Evolutionary conservation across 805 yeast genomes (phyloP).

Genomic region (Lipomyces orientalis): DNA sequence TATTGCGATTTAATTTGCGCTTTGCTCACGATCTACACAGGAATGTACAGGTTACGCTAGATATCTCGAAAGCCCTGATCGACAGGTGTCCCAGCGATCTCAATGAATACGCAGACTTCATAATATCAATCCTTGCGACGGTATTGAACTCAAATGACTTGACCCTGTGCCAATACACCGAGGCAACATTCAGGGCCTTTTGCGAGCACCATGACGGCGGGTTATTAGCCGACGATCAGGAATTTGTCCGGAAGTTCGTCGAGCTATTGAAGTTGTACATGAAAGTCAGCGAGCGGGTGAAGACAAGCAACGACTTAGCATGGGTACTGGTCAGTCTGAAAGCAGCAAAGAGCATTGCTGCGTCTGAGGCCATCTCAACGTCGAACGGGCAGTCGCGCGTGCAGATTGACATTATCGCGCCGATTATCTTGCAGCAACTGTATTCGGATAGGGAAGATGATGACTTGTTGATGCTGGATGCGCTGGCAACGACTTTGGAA

Average conservation of each 20-base stretch:
- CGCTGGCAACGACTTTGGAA: neutral
- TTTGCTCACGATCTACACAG: constrained; percentile 10
- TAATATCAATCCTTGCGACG: constrained; percentile 62
- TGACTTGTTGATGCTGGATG: constrained; percentile 12
- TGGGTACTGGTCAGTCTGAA: constrained; percentile 25
- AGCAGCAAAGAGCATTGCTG: constrained; percentile 32
- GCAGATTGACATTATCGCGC: constrained; percentile 28
- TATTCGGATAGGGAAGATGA: constrained; percentile 19
- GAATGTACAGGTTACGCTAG: constrained; percentile 80
- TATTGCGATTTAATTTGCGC: neutral
- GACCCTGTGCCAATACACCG: constrained; percentile 60
- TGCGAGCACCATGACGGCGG: constrained; percentile 63
- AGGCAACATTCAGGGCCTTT: constrained; percentile 47
- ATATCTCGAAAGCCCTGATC: constrained; percentile 70
- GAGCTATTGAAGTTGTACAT: constrained; percentile 42
- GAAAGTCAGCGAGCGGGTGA: constrained; percentile 19
- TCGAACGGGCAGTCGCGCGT: constrained; percentile 24
- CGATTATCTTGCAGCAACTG: constrained; percentile 25
- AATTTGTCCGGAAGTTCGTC: constrained; percentile 57
- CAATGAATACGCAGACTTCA: constrained; percentile 76
- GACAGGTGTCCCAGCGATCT: constrained; percentile 80
- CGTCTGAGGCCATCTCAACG: constrained; percentile 33
- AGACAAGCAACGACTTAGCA: constrained; percentile 10
- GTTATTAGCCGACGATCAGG: constrained; percentile 67
- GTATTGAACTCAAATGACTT: constrained; percentile 65